These are phyloP conservation scores for Backusella macrospora DNA, from an alignment of 192 early-diverging fungal species.

Conservation along the genomic window DNA sequence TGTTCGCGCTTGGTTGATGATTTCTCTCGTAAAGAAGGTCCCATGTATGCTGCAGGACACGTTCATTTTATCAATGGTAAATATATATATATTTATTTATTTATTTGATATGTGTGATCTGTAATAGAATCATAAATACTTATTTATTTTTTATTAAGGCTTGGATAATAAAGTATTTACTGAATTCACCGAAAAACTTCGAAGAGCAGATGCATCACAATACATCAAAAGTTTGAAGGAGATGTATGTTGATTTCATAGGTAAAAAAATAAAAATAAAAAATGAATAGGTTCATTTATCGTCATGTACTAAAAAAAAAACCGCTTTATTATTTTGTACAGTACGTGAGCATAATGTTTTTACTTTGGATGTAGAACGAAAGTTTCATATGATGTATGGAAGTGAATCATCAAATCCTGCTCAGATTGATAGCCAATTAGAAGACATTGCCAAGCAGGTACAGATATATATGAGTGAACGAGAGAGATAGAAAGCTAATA, in stretches of 20 bases:
- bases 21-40: conserved; percentile 46
- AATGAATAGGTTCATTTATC: not conserved
- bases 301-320: too few species aligned
- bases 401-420: conserved; percentile 23
- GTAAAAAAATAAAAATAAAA: conserved; percentile 44
- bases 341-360: conserved; percentile 40
- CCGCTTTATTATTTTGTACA: not conserved
- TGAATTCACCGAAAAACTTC: conserved; percentile 49
- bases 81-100: too few species aligned
- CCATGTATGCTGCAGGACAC: conserved; percentile 66
- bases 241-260: conserved; percentile 81
- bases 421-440: conserved; percentile 48
- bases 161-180: conserved; percentile 66
- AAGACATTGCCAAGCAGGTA: conserved; percentile 61
- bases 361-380: conserved; percentile 32
- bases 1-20: conserved; percentile 63
- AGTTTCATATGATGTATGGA: conserved; percentile 32
- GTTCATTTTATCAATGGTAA: conserved; percentile 61
- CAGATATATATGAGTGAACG: not conserved
- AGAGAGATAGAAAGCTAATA: too few species aligned
- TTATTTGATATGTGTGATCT: not conserved
- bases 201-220: conserved; percentile 52
- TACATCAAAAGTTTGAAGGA: conserved; percentile 73
- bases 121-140: not conserved
- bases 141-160: conserved; percentile 42